Percentiles rank a stretch among this genome's conserved stretches.
Evolutionary conservation across 129 eudicot species (phyloP).

Genomic region (Pittosporum tobira): DNA sequence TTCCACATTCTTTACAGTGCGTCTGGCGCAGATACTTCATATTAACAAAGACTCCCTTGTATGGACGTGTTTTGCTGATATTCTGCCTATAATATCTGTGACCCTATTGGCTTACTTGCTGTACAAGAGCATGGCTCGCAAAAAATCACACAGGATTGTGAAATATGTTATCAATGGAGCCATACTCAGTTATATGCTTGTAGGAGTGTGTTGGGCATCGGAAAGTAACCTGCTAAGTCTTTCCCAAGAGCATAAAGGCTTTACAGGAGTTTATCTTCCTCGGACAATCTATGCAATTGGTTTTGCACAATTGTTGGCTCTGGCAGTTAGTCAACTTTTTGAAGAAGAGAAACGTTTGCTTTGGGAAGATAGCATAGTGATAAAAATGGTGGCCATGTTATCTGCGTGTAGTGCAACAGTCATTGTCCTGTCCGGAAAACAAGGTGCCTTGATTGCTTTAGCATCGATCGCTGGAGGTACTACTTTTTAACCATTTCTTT

Average conservation of each 20-base stretch:
- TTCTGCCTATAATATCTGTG: slow-evolving; percentile 50
- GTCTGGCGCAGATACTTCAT: slow-evolving; percentile 26
- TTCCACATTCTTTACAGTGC: slow-evolving; percentile 26
- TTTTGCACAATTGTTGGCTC: slow-evolving; percentile 41
- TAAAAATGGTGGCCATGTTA: slow-evolving; percentile 58
- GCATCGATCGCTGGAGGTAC: slow-evolving; percentile 70
- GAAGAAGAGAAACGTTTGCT: slow-evolving; percentile 15
- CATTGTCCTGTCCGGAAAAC: slow-evolving; percentile 76
- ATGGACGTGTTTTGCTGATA: slow-evolving; percentile 42
- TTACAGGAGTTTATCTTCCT: slow-evolving; percentile 54
- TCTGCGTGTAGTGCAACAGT: slow-evolving; percentile 78
- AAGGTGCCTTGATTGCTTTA: slow-evolving; percentile 69
- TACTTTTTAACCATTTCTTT: background rate
- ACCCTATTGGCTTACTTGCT: slow-evolving; percentile 49
- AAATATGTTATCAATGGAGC: slow-evolving; percentile 53
- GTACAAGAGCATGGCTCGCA: slow-evolving; percentile 33
- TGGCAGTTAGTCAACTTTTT: slow-evolving; percentile 38
- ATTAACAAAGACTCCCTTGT: slow-evolving; percentile 22
- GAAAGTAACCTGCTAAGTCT: slow-evolving; percentile 41
- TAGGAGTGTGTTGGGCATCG: slow-evolving; percentile 46
- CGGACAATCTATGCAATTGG: slow-evolving; percentile 53
- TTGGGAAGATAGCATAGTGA: slow-evolving; percentile 33
- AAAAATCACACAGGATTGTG: slow-evolving; percentile 23
- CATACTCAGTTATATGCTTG: slow-evolving; percentile 50
- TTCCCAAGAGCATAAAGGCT: slow-evolving; percentile 18